A percentile compares a stretch with the other conserved stretches of the same genome.
These are phyloP conservation scores for Septoria petroselini DNA, from an alignment of 2,329 filamentous ascomycete species.

Conservation along the genomic window DNA sequence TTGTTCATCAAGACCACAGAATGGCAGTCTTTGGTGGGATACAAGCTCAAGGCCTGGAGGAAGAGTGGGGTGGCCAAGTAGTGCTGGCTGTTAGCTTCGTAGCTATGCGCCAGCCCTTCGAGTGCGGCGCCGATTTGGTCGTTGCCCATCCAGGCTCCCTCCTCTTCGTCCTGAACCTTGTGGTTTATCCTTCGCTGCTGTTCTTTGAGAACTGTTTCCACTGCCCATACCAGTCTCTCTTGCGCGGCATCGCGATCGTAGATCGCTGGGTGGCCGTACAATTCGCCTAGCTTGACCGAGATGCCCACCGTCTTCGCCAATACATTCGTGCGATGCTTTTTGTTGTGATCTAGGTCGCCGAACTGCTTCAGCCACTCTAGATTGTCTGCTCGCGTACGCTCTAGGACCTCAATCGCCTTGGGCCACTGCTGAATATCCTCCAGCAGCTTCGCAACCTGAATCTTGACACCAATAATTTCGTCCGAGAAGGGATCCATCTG, in stretches of 20 bases:
- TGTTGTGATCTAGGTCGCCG: conserved; percentile 42
- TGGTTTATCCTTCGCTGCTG: conserved; percentile 58
- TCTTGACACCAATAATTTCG: conserved; percentile 83
- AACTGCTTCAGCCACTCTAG: conserved; percentile 49
- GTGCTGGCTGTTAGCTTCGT: conserved; percentile 69
- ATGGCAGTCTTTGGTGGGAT: conserved; percentile 65
- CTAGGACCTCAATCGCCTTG: conserved; percentile 71
- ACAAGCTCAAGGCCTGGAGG: conserved; percentile 74
- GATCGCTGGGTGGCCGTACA: conserved; percentile 76
- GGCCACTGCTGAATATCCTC: conserved; percentile 70
- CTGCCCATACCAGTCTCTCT: conserved; percentile 71
- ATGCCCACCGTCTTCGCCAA: conserved; percentile 72
- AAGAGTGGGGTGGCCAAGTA: conserved; percentile 83
- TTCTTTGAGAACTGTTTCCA: conserved; percentile 76
- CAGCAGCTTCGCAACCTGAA: conserved; percentile 75
- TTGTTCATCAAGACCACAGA: conserved; percentile 85
- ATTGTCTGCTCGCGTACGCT: conserved; percentile 70
- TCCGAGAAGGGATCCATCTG: conserved; percentile 86
- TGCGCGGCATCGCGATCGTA: conserved; percentile 71
- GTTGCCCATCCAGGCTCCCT: conserved; percentile 67
- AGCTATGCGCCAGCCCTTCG: conserved; percentile 75
- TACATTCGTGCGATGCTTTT: conserved; percentile 60
- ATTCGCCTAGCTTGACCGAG: conserved; percentile 76
- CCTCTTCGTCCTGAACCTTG: conserved; percentile 58
- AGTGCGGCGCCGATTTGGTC: conserved; percentile 71